A percentile compares a stretch with the other conserved stretches of the same genome.
These are phyloP conservation scores for Podila verticillata DNA, from an alignment of 192 early-diverging fungal genomes.

Conservation along the genomic window DNA sequence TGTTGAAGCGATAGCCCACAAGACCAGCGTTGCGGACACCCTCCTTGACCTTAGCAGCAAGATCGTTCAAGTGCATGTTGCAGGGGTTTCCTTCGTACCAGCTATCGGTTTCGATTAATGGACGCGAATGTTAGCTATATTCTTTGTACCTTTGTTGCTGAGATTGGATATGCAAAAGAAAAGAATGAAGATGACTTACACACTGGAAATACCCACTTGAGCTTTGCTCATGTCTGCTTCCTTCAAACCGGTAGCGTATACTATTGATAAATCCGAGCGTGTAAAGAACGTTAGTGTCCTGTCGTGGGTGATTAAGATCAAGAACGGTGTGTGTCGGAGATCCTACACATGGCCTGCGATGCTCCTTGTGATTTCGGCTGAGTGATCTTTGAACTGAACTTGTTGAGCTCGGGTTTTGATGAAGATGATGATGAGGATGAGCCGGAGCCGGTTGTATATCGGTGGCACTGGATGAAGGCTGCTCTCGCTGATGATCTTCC, in stretches of 20 bases:
- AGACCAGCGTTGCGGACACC: slow-evolving; percentile 91
- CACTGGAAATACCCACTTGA: slow-evolving; percentile 96
- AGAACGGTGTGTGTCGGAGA: neutral
- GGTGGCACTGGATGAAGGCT: slow-evolving; percentile 30
- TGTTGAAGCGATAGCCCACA: slow-evolving; percentile 97
- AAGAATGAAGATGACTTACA: slow-evolving; percentile 63
- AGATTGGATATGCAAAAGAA: neutral
- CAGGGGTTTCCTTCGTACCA: slow-evolving; percentile 99
- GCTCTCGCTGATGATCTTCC: slow-evolving; percentile 34
- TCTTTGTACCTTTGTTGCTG: neutral
- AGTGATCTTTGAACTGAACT: slow-evolving; percentile 88
- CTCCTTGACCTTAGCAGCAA: slow-evolving; percentile 89
- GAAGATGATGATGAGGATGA: slow-evolving; percentile 8
- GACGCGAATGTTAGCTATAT: neutral
- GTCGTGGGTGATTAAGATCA: neutral
- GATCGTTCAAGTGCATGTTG: slow-evolving; percentile 98
- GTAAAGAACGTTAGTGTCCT: neutral
- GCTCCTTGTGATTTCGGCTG: slow-evolving; percentile 95
- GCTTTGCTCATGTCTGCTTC: slow-evolving; percentile 84
- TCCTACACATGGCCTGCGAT: slow-evolving; percentile 96
- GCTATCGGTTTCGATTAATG: slow-evolving; percentile 34
- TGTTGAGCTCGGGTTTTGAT: slow-evolving; percentile 70
- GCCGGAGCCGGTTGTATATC: slow-evolving; percentile 41
- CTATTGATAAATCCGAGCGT: slow-evolving; percentile 46
- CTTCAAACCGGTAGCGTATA: slow-evolving; percentile 94